Conservation (phyloP, 495 filamentous ascomycete genomes). For the Monascus purpureus region DNA sequence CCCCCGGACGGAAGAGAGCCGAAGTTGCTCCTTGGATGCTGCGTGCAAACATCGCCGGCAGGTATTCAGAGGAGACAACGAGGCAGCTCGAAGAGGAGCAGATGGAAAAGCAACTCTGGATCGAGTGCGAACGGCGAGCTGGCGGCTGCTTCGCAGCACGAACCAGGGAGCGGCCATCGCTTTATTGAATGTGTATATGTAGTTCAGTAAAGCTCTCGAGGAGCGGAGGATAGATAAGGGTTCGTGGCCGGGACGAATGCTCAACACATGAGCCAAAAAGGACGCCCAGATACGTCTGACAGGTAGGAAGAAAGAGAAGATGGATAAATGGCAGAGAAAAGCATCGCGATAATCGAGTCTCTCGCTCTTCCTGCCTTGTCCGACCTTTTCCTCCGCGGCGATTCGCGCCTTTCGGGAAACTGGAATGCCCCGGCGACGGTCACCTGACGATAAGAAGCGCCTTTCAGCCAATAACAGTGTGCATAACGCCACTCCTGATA, state of each 20-base stretch:
- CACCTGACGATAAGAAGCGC: neutral
- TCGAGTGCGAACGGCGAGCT: conserved; percentile 26
- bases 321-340: conserved; percentile 16
- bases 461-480: too few relatives aligned
- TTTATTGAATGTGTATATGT: too few relatives aligned
- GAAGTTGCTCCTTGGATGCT: conserved; percentile 9
- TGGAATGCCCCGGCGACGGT: neutral
- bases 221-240: too few relatives aligned
- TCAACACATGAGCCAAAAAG: conserved; percentile 5
- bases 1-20: conserved; percentile 15
- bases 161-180: conserved; percentile 24
- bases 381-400: neutral
- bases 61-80: conserved; percentile 15
- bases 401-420: too few relatives aligned
- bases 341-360: neutral
- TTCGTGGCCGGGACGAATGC: too few relatives aligned
- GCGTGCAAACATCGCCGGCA: conserved; percentile 15
- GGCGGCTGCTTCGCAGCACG: conserved; percentile 29
- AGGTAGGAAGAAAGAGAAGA: conserved; percentile 6
- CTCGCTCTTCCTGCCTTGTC: neutral
- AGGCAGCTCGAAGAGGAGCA: conserved; percentile 15
- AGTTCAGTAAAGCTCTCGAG: too few relatives aligned
- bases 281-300: conserved; percentile 4
- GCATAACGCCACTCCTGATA: too few relatives aligned
- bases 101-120: conserved; percentile 15